Conservation (phyloP, 1,284 basidiomycete species). For the Golubevia sp. region DNA sequence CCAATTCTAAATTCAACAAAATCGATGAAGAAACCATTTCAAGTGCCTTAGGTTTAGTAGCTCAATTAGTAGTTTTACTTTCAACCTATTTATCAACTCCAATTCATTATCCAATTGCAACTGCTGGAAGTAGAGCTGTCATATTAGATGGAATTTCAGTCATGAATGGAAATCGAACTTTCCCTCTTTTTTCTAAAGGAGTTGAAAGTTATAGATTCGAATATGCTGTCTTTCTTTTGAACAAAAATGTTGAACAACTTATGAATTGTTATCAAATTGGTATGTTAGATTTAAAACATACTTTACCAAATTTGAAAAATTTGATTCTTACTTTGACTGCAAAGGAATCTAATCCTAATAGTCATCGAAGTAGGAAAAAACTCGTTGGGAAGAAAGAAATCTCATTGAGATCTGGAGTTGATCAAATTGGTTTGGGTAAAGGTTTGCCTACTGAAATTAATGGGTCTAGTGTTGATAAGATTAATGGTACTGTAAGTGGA, state of each 20-base stretch:
- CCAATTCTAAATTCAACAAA: too few relatives aligned
- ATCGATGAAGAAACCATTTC: background rate
- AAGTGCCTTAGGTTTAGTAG: slow-evolving; percentile 44
- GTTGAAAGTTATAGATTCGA: slow-evolving; percentile 97
- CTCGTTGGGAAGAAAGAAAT: slow-evolving; percentile 32
- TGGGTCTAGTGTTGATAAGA: too few relatives aligned
- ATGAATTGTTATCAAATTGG: slow-evolving; percentile 39
- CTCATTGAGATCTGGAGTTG: slow-evolving; percentile 8
- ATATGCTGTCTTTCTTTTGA: slow-evolving; percentile 93
- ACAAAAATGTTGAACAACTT: slow-evolving; percentile 85
- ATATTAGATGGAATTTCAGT: slow-evolving; percentile 52
- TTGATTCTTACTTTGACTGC: slow-evolving; percentile 75
- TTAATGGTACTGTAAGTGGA: too few relatives aligned
- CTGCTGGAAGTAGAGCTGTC: slow-evolving; percentile 44
- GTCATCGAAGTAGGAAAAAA: slow-evolving; percentile 19
- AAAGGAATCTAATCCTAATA: slow-evolving; percentile 15
- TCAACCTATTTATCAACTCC: slow-evolving; percentile 39
- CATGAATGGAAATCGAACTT: slow-evolving; percentile 47
- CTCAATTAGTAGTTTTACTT: slow-evolving; percentile 46
- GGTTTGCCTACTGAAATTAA: too few relatives aligned
- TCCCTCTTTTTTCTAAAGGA: slow-evolving; percentile 85
- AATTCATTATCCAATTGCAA: slow-evolving; percentile 48
- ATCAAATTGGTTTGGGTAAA: too few relatives aligned
- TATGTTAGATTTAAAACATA: slow-evolving; percentile 91
- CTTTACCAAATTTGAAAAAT: slow-evolving; percentile 93